Conservation (phyloP, 2,329 filamentous ascomycete species). For the Diaporthe sp. region DNA sequence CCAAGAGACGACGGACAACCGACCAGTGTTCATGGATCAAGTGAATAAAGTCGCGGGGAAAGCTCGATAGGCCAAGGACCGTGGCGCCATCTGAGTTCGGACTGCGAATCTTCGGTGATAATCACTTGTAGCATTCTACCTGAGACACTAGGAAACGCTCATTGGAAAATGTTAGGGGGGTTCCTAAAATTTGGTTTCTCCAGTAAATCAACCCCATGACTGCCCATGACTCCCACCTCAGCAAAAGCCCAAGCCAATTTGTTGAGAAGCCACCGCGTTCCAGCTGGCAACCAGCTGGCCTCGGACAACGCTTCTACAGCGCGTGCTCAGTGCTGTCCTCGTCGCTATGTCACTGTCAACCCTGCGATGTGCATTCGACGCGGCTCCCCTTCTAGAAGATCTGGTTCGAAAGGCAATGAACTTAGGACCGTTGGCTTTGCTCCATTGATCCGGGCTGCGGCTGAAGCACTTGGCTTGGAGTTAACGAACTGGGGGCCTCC, state of each 20-base stretch:
- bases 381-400: too few relatives aligned
- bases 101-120: slow-evolving; percentile 17
- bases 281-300: slow-evolving; percentile 17
- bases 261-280: slow-evolving; percentile 23
- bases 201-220: background rate
- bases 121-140: slow-evolving; percentile 16
- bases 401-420: background rate
- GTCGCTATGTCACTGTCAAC: background rate
- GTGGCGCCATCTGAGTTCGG: slow-evolving; percentile 18
- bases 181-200: background rate
- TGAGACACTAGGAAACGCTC: rapidly evolving
- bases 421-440: background rate
- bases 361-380: background rate
- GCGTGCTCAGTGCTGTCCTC: background rate
- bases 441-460: background rate
- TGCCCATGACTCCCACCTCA: background rate
- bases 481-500: background rate
- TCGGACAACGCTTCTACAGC: background rate
- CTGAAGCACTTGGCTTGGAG: background rate
- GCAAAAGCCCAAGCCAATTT: slow-evolving; percentile 35
- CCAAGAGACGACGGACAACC: background rate
- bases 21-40: slow-evolving; percentile 10
- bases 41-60: slow-evolving; percentile 24
- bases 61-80: background rate
- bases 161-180: background rate